Evolutionary conservation across 2,329 filamentous ascomycete species (phyloP).

Genomic region (Tolypocladium ophioglossoides): DNA sequence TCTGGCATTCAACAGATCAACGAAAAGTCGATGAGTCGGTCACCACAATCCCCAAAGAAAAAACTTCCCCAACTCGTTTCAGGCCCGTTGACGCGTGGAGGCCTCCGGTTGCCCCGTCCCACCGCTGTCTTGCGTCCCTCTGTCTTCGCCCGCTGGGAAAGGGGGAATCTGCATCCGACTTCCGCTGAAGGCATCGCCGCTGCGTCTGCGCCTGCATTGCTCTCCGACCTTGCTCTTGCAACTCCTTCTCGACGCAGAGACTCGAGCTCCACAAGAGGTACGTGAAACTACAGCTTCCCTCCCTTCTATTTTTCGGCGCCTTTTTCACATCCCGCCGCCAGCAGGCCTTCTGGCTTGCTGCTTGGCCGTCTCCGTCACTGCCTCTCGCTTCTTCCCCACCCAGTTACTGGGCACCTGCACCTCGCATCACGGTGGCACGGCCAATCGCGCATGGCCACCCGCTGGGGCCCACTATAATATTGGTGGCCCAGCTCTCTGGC

Average conservation of each 20-base stretch:
- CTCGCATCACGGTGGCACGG: too few species aligned
- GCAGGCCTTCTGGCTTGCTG: background rate
- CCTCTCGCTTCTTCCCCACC: background rate
- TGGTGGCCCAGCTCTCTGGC: conserved; percentile 6
- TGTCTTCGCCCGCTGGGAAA: background rate
- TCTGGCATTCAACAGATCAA: conserved; percentile 8
- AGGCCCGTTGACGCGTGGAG: conserved; percentile 3
- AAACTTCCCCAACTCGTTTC: conserved; percentile 8
- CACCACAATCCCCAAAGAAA: conserved; percentile 5
- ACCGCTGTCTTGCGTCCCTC: background rate
- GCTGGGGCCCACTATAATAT: conserved; percentile 11
- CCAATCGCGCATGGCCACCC: conserved; percentile 4
- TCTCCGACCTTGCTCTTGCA: background rate
- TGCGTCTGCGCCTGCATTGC: background rate
- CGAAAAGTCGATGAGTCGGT: conserved; percentile 1
- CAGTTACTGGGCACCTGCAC: conserved; percentile 3
- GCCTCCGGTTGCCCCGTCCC: background rate
- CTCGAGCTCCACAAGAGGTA: background rate
- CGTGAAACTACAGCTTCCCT: background rate
- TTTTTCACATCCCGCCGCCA: background rate
- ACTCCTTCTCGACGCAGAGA: background rate
- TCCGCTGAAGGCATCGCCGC: background rate
- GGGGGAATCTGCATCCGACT: background rate
- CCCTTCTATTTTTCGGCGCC: background rate
- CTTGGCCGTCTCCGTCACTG: background rate